Evolutionary conservation across 2,329 filamentous ascomycete genomes (phyloP).

Genomic region (Rhynchosporium graminicola): DNA sequence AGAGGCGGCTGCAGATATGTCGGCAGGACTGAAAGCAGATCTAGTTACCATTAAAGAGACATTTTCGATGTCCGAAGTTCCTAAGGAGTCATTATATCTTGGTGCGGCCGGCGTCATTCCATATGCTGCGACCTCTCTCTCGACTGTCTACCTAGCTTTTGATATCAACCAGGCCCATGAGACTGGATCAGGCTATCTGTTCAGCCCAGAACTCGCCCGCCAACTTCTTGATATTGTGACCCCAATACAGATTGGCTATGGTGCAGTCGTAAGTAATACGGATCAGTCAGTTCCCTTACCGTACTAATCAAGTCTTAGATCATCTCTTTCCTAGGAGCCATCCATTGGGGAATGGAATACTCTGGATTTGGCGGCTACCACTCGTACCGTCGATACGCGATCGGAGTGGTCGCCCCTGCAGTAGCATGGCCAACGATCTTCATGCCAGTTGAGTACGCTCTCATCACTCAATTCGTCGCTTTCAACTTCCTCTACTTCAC

Average conservation of each 20-base stretch:
- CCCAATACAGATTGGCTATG: constrained; percentile 87
- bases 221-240: constrained; percentile 74
- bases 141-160: constrained; percentile 81
- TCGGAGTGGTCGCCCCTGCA: constrained; percentile 76
- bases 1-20: constrained; percentile 50
- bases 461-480: constrained; percentile 82
- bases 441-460: constrained; percentile 79
- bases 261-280: constrained; percentile 66
- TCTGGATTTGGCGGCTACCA: constrained; percentile 66
- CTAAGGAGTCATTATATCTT: constrained; percentile 66
- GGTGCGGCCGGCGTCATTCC: constrained; percentile 80
- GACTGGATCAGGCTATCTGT: constrained; percentile 61
- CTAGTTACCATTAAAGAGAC: constrained; percentile 69
- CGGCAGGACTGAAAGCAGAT: constrained; percentile 54
- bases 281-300: background rate
- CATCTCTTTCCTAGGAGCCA: constrained; percentile 88
- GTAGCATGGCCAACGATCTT: constrained; percentile 89
- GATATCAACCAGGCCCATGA: constrained; percentile 71
- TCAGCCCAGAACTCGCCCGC: constrained; percentile 69
- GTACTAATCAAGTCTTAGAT: constrained; percentile 53
- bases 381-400: constrained; percentile 78
- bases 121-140: constrained; percentile 80
- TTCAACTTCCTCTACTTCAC: constrained; percentile 87
- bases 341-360: constrained; percentile 91
- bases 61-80: constrained; percentile 64